Evolutionary conservation across 176 grass and related monocot species (phyloP).

Genomic region (Lolium multiflorum): DNA sequence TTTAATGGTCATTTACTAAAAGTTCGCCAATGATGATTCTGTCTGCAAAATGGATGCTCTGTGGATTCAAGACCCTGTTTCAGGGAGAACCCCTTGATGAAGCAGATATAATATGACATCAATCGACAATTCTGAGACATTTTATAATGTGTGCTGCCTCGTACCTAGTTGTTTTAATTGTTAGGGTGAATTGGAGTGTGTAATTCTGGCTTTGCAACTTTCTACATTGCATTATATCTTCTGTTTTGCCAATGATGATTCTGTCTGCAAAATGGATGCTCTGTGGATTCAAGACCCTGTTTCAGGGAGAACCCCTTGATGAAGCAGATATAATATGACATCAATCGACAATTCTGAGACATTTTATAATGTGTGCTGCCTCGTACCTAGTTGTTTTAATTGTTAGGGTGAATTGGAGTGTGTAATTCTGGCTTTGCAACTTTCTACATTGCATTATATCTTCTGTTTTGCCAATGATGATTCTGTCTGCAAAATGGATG

Average conservation of each 20-base stretch:
- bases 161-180: neutral
- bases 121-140: conserved; percentile 43
- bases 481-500: conserved; percentile 71
- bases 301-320: conserved; percentile 63
- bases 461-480: conserved; percentile 12
- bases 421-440: neutral
- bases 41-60: conserved; percentile 60
- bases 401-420: neutral
- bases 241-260: neutral
- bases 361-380: neutral
- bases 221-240: neutral
- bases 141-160: neutral
- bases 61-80: conserved; percentile 53
- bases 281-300: conserved; percentile 53
- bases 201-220: neutral
- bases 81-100: conserved; percentile 63
- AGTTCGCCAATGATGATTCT: neutral
- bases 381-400: neutral
- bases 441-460: neutral
- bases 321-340: conserved; percentile 48
- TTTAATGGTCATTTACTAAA: neutral
- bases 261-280: conserved; percentile 57
- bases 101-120: conserved; percentile 47
- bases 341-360: conserved; percentile 46
- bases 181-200: neutral